Percentiles rank a stretch among this genome's conserved stretches.
Conservation (phyloP, 1,139 yeast genomes). For the Sugiyamaella xylanicola region DNA sequence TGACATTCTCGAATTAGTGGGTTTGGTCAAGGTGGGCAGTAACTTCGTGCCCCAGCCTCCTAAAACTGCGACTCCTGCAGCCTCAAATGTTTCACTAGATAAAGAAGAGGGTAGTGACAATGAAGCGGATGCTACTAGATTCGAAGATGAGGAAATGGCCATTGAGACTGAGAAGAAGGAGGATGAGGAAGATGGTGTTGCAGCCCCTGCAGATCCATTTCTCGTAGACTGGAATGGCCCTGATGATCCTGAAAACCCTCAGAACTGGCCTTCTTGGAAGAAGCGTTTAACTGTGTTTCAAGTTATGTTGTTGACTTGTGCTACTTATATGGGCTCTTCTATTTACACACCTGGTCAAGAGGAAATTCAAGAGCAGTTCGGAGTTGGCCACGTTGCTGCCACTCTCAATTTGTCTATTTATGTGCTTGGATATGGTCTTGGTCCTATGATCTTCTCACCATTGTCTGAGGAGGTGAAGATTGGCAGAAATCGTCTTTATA, state of each 20-base stretch:
- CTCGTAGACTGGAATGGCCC: slow-evolving; percentile 48
- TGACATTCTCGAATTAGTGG: slow-evolving; percentile 25
- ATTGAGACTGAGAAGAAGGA: slow-evolving; percentile 5
- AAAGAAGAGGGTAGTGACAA: not conserved
- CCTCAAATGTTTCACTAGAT: not conserved
- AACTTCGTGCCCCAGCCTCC: slow-evolving; percentile 25
- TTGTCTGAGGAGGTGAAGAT: slow-evolving; percentile 51
- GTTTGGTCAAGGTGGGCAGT: slow-evolving; percentile 21
- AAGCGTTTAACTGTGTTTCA: slow-evolving; percentile 47
- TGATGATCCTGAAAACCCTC: slow-evolving; percentile 59
- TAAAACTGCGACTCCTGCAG: not conserved
- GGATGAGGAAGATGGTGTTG: slow-evolving; percentile 23
- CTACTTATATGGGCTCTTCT: slow-evolving; percentile 62
- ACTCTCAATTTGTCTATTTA: slow-evolving; percentile 56
- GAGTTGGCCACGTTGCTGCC: slow-evolving; percentile 50
- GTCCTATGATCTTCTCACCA: slow-evolving; percentile 59
- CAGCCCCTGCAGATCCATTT: slow-evolving; percentile 41
- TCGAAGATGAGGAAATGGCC: slow-evolving; percentile 3
- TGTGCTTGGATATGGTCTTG: slow-evolving; percentile 58
- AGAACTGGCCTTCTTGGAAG: slow-evolving; percentile 53
- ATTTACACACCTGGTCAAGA: slow-evolving; percentile 59
- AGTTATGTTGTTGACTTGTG: slow-evolving; percentile 51
- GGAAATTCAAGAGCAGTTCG: slow-evolving; percentile 48
- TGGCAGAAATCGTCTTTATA: slow-evolving; percentile 59
- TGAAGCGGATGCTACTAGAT: slow-evolving; percentile 8